These are phyloP conservation scores for Aspergillus mulundensis DNA, from an alignment of 495 filamentous ascomycete genomes.

Conservation along the genomic window DNA sequence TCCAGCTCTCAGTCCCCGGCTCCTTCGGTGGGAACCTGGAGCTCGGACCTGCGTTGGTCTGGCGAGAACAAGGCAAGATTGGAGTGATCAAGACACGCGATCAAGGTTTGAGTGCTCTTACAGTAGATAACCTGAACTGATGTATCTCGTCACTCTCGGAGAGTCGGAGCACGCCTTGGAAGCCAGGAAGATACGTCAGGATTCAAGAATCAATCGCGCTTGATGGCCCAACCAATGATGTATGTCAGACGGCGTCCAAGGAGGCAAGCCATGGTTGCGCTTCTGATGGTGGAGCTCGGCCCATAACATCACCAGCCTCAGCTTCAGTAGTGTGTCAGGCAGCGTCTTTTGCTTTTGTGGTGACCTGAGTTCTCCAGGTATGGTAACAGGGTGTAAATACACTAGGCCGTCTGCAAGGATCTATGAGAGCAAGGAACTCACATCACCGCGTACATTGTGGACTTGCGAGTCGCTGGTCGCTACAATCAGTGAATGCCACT, in stretches of 20 bases:
- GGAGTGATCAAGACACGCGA: not conserved
- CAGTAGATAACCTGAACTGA: not conserved
- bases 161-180: not conserved
- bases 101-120: too few relatives aligned
- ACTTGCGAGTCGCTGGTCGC: not conserved
- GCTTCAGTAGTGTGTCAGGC: constrained; percentile 1
- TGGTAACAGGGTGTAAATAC: constrained; percentile 13
- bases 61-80: constrained; percentile 2
- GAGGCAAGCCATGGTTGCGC: constrained; percentile 22
- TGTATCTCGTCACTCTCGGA: not conserved
- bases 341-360: not conserved
- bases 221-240: constrained; percentile 20
- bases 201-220: not conserved
- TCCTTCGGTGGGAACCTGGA: not conserved
- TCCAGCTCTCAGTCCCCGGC: not conserved
- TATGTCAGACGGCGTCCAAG: not conserved
- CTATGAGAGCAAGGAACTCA: not conserved
- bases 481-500: too few relatives aligned
- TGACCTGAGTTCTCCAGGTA: constrained; percentile 8
- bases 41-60: constrained; percentile 9
- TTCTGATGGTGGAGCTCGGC: constrained; percentile 12
- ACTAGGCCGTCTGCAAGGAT: not conserved
- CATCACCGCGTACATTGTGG: not conserved
- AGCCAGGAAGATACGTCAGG: not conserved
- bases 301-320: not conserved